These are phyloP conservation scores for Simmondsia chinensis DNA, from an alignment of 148 eudicot genomes.

Conservation along the genomic window DNA sequence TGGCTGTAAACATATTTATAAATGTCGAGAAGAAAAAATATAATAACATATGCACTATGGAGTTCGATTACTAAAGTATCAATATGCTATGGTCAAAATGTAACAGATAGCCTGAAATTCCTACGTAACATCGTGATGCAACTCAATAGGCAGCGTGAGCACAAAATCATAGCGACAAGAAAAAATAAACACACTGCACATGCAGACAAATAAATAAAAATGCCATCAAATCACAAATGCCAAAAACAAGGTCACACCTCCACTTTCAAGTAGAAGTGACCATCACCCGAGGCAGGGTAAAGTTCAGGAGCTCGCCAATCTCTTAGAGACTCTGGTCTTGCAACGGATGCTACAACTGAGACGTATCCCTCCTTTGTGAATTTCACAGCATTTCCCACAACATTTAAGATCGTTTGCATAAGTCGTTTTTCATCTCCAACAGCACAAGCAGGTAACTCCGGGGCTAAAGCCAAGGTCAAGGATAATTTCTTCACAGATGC, in stretches of 20 bases:
- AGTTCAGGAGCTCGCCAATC: conserved; percentile 61
- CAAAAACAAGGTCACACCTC: conserved; percentile 56
- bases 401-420: conserved; percentile 64
- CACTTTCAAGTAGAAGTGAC: conserved; percentile 65
- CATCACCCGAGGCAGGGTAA: conserved; percentile 41
- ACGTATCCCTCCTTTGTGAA: conserved; percentile 73
- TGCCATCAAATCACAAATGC: no score
- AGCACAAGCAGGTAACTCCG: conserved; percentile 61
- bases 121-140: no score
- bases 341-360: conserved; percentile 57
- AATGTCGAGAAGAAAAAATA: no score
- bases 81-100: no score
- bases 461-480: conserved; percentile 45
- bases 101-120: no score
- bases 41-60: no score
- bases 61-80: no score
- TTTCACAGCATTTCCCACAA: conserved; percentile 85
- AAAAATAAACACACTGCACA: neutral
- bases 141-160: no score
- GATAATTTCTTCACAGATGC: conserved; percentile 75
- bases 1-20: no score
- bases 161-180: no score
- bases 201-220: neutral
- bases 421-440: conserved; percentile 81
- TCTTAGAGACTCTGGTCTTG: conserved; percentile 59